Conservation (phyloP, 139 green algal species). For the Zygnema cylindricum region DNA sequence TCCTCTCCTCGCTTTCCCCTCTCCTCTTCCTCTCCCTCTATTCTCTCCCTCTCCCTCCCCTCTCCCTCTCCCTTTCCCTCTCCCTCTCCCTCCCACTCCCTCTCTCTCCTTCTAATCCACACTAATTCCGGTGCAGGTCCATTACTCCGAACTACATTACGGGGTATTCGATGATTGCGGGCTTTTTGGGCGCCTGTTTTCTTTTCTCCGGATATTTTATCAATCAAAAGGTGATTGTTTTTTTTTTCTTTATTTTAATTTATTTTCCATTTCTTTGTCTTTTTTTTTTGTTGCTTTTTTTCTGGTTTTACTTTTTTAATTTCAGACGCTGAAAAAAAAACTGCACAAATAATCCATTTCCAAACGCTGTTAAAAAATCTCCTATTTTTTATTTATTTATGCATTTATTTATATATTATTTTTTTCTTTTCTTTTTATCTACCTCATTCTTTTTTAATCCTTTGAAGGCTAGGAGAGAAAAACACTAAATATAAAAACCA, state of each 20-base stretch:
- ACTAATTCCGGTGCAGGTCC: constrained; percentile 12
- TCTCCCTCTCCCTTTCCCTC: background rate
- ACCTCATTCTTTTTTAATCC: no score
- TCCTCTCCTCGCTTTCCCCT: no score
- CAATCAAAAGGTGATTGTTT: constrained; percentile 23
- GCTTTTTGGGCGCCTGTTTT: constrained; percentile 38
- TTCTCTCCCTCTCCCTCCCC: background rate
- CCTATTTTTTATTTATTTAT: background rate
- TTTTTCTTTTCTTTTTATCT: no score
- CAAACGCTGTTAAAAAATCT: no score
- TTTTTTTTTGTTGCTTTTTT: no score
- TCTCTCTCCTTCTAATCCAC: no score
- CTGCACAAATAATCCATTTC: background rate
- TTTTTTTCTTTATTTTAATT: background rate
- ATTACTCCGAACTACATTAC: constrained; percentile 43
- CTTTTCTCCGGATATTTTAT: constrained; percentile 58
- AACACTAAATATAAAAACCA: no score
- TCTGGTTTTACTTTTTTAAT: no score
- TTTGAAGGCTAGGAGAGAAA: no score
- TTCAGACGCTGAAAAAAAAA: background rate
- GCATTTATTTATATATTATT: background rate
- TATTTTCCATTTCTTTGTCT: background rate
- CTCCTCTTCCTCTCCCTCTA: constrained; percentile 12
- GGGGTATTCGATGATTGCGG: constrained; percentile 43
- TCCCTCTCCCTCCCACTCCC: no score